Evolutionary conservation across 148 eudicot genomes (phyloP), one percentile per base, ranked within the genome.

Genomic region (Cornus suecica): DNA sequence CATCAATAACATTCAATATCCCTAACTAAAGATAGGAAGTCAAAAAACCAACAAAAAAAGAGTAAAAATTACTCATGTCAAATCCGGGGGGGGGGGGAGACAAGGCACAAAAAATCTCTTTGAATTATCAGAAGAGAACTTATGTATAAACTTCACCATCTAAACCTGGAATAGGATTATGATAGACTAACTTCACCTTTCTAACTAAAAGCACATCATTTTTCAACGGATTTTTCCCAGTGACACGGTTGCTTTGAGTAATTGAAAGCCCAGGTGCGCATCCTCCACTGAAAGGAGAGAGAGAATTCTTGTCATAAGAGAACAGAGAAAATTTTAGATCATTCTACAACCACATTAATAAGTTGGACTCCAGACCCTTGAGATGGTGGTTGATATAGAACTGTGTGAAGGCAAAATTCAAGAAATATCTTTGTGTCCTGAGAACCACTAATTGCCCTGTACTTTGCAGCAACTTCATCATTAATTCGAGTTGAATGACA

Each of bases 201-300:
- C 85, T 79, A 80, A 60, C 82, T 71, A 84, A 64, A 72, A 94
- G 90, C 29, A 61, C 56, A 70, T 90, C 97, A 74, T 45, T 80
- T 64, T 71, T 82, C 77, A 92, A 70, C 31, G 81, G 83, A 22
- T 89, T 82, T 76, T 94, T 92, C 70, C 96, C 96, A 79, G 87
- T 84, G 75, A 94, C 88, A 78, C 96, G 96, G 69, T 88, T 86
- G 48, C 87, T 82, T 82, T 90, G 97, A 72, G 84, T 70, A 74
- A 86, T 52, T 41, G 97, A 94, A 68, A 94, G 96, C 84, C 96
- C 99, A 73, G 97, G 86, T 66, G 97, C 87, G 77, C 84, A 84
- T 70, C 84, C 84, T 29, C 97, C 97, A 78, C 98, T 94, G 71
- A 72, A 81, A 77, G 74, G 10, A 25, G 60, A 62, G 42, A 76